These are phyloP conservation scores for Phytophthora brassicae DNA, from an alignment of 352 stramenopile genomes.

Conservation along the genomic window DNA sequence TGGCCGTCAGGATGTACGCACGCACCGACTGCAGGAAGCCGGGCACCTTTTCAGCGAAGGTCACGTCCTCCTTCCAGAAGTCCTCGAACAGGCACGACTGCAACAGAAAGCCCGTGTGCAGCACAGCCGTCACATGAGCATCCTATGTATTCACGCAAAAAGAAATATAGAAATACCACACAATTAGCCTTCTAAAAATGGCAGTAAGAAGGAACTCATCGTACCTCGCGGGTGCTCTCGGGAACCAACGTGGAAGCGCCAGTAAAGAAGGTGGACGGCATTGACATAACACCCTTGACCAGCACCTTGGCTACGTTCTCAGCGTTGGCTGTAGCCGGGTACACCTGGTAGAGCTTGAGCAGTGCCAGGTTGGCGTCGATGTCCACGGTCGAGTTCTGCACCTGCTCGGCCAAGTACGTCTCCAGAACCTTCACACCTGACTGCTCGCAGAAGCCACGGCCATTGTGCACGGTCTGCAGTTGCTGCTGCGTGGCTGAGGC, in stretches of 20 bases:
- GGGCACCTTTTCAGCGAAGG: constrained; percentile 59
- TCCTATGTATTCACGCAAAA: constrained; percentile 36
- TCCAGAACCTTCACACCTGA: constrained; percentile 55
- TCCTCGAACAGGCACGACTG: constrained; percentile 83
- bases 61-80: constrained; percentile 74
- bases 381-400: constrained; percentile 58
- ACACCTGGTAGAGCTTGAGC: constrained; percentile 84
- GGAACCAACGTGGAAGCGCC: constrained; percentile 69
- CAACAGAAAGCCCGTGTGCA: constrained; percentile 65
- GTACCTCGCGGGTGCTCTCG: constrained; percentile 68
- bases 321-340: constrained; percentile 55
- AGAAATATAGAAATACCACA: background rate
- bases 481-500: constrained; percentile 59
- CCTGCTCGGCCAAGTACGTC: constrained; percentile 76
- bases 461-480: constrained; percentile 51
- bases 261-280: constrained; percentile 79
- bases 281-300: constrained; percentile 65
- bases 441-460: constrained; percentile 51
- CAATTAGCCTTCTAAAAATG: constrained; percentile 4
- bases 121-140: constrained; percentile 51
- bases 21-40: constrained; percentile 77
- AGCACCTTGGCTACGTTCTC: constrained; percentile 68
- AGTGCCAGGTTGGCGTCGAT: constrained; percentile 79
- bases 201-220: background rate
- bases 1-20: constrained; percentile 70